These are phyloP conservation scores for Quercus ilex DNA, from an alignment of 306 rosid species.

Conservation along the genomic window DNA sequence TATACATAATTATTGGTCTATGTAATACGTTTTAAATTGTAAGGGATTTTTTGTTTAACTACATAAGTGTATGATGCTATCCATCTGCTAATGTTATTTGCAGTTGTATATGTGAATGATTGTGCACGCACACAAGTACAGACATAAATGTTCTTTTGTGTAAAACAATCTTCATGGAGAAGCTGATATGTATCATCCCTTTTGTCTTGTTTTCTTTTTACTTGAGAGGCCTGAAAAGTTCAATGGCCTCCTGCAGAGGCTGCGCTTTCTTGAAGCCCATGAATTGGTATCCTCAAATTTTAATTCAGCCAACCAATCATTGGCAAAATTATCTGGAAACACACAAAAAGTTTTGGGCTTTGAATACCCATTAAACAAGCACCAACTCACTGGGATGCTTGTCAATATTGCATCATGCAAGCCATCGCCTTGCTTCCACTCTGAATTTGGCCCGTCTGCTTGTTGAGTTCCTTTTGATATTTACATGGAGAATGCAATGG, in stretches of 20 bases:
- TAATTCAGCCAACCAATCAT: constrained; percentile 36
- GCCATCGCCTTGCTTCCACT: constrained; percentile 32
- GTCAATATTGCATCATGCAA: constrained; percentile 7
- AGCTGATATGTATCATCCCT: constrained; percentile 19
- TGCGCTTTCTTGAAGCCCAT: constrained; percentile 52
- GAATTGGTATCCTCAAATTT: constrained; percentile 43
- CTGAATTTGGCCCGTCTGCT: constrained; percentile 40
- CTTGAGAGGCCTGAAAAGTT: constrained; percentile 64
- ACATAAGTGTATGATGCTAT: too few species aligned
- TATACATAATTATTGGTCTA: too few species aligned
- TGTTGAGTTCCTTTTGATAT: constrained; percentile 69
- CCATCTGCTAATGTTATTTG: background rate
- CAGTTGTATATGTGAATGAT: background rate
- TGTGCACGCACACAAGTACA: background rate
- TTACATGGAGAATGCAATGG: constrained; percentile 76
- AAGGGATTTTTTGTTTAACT: too few species aligned
- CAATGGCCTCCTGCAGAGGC: constrained; percentile 62
- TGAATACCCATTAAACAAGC: constrained; percentile 41
- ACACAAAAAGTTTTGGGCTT: constrained; percentile 42
- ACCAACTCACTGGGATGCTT: constrained; percentile 29
- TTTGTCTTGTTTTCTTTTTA: constrained; percentile 13
- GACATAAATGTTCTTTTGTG: constrained; percentile 14
- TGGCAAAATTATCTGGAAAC: constrained; percentile 47
- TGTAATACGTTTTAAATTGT: too few species aligned
- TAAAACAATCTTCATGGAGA: constrained; percentile 18